A percentile compares a stretch with the other conserved stretches of the same genome.
These are phyloP conservation scores for Citrullus amarus DNA, from an alignment of 306 rosid genomes.

Conservation along the genomic window DNA sequence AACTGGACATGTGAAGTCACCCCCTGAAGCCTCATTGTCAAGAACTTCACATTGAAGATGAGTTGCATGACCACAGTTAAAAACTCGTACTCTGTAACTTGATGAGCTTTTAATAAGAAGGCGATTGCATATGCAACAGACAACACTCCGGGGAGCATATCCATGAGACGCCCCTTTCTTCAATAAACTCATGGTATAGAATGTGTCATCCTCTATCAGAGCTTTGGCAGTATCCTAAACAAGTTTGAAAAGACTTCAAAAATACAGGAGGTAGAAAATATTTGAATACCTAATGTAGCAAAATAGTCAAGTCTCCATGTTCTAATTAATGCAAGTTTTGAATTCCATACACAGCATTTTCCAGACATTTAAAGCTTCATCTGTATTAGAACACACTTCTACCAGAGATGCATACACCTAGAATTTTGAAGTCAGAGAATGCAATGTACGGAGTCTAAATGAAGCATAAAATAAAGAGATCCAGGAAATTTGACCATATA, in stretches of 20 bases:
- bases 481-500: not conserved
- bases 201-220: constrained; percentile 85
- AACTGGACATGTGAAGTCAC: constrained; percentile 59
- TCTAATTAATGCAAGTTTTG: not conserved
- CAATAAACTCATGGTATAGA: constrained; percentile 83
- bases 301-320: not conserved
- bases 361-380: not conserved
- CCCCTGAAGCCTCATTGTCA: constrained; percentile 41
- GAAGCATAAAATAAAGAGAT: not conserved
- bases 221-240: constrained; percentile 87
- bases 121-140: constrained; percentile 67
- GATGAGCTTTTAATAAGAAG: constrained; percentile 48
- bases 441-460: not conserved
- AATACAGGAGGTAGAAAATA: not conserved
- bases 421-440: not conserved
- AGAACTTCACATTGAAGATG: constrained; percentile 77
- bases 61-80: constrained; percentile 85
- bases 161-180: constrained; percentile 95
- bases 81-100: constrained; percentile 63
- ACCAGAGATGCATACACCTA: not conserved
- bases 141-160: constrained; percentile 58
- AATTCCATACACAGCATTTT: not conserved
- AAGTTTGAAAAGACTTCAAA: not conserved
- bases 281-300: not conserved
- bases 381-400: not conserved